phyloP scores from a whole-genome alignment of 2,329 filamentous ascomycete species.

The Hypoxylon sp. region DNA sequence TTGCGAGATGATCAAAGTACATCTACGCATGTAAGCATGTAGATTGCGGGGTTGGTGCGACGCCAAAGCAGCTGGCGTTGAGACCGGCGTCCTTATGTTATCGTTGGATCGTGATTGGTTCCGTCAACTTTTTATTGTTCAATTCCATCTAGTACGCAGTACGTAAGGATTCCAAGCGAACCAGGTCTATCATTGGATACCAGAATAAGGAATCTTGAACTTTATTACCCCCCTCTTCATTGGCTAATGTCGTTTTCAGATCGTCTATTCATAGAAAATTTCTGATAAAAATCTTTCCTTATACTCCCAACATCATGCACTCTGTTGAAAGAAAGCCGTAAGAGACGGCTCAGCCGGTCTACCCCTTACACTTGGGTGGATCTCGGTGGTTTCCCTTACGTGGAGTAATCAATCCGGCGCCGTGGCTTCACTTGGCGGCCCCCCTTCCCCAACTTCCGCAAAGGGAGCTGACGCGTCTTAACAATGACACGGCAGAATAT shows the following conservation, averaged over 20 bases:
- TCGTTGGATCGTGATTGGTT: constrained; percentile 27
- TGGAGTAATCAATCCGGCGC: constrained; percentile 18
- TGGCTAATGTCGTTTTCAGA: constrained; percentile 9
- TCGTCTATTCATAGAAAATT: constrained; percentile 3
- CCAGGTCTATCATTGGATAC: constrained; percentile 19
- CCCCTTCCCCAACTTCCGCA: constrained; percentile 24
- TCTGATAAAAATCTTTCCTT: constrained; percentile 9
- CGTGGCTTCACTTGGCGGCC: constrained; percentile 12
- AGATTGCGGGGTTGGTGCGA: constrained; percentile 36
- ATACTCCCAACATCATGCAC: constrained; percentile 1
- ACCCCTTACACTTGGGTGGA: neutral
- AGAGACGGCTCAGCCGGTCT: neutral
- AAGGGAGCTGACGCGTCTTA: constrained; percentile 24
- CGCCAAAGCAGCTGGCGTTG: constrained; percentile 24
- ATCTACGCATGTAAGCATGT: constrained; percentile 18
- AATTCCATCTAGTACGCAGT: constrained; percentile 36
- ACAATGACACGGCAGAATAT: constrained; percentile 14
- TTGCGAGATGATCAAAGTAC: constrained; percentile 4
- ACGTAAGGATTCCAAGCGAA: constrained; percentile 27
- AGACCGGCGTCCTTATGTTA: constrained; percentile 25
- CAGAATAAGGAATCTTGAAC: constrained; percentile 12
- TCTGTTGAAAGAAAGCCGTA: too few species aligned
- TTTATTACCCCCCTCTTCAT: constrained; percentile 27
- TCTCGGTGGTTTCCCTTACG: too few species aligned
- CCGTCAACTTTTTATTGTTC: constrained; percentile 24